These are phyloP conservation scores for Mycosarcoma maydis DNA, from an alignment of 1,284 basidiomycete genomes.

Conservation along the genomic window DNA sequence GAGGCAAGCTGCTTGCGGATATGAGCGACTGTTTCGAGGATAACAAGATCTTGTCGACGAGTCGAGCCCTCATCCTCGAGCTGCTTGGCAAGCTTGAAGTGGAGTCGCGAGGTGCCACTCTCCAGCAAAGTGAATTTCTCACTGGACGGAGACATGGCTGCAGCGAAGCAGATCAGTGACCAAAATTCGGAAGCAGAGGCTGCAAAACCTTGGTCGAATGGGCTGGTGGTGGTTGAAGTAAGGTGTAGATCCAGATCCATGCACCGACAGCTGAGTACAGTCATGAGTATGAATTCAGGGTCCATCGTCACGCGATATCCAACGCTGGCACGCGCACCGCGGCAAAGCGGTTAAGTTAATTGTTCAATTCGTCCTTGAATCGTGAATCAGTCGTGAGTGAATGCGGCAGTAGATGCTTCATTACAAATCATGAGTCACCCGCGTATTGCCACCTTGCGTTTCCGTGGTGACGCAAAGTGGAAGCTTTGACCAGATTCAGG, in stretches of 20 bases:
- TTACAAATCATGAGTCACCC: no score
- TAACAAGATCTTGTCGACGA: slow-evolving; percentile 14
- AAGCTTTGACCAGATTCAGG: no score
- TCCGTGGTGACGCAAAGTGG: no score
- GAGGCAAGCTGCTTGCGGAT: slow-evolving; percentile 19
- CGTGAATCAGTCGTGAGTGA: no score
- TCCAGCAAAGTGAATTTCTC: slow-evolving; percentile 46
- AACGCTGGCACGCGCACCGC: no score
- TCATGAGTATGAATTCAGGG: slow-evolving; percentile 12
- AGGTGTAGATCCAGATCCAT: background rate
- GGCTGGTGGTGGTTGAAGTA: background rate
- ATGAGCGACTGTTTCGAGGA: slow-evolving; percentile 19
- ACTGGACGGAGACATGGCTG: slow-evolving; percentile 14
- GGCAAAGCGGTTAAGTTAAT: no score
- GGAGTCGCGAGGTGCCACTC: slow-evolving; percentile 39
- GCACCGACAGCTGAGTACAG: background rate
- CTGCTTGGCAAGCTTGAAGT: slow-evolving; percentile 49
- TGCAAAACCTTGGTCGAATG: no score
- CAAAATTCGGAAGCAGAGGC: no score
- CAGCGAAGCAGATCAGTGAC: background rate
- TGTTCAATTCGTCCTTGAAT: no score
- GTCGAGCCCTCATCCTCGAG: slow-evolving; percentile 24
- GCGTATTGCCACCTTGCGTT: background rate
- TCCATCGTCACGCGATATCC: slow-evolving; percentile 14
- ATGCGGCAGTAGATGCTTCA: no score